Evolutionary conservation across 208 protist genomes (phyloP), one percentile per base, ranked within the genome.

Genomic region (Kentomonas sorsogonicus): DNA sequence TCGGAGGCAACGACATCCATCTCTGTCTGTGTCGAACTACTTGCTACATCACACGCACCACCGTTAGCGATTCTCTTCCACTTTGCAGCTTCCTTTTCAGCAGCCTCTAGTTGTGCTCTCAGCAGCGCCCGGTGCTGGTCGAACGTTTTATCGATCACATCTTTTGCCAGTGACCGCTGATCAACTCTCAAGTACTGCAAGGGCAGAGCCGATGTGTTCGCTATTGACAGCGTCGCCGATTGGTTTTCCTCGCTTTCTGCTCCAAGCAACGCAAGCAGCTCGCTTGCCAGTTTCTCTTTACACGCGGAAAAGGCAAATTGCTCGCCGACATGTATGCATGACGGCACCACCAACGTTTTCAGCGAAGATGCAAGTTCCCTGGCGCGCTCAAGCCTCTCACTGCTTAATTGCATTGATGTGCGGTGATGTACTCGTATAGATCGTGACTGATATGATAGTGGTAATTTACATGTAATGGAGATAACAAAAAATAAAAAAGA

Each of bases 51-150:
- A 46, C 10, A 16, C 0, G 15, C 46, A n/a, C 5, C 9, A 33
- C 25, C 20, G n/a, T 59, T 15, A 34, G 60, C 66, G 38, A 66
- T 63, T 45, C 39, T 0, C 31, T 59, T 73, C 67, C 54, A 64
- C 52, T 41, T 56, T 40, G 58, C 50, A 46, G 45, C 41, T 55
- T 74, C 61, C 11, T 23, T 16, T 29, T 63, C 40, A 25, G 61
- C 61, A 22, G n/a, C 43, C 2, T 45, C 11, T 0, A 74, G 31
- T 33, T 68, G 53, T 44, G 59, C 22, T 15, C 67, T 51, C 40
- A 74, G 47, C 4, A 64, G 3, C 39, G 63, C 50, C 33, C 58
- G 55, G 45, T 74, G 55, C 25, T 41, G 47, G 41, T 74, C 67
- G 23, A 74, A 74, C 1, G 67, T 74, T 3, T 33, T 41, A 2